These are phyloP conservation scores for Trametes cinnabarina DNA, from an alignment of 768 basidiomycete species.

Conservation along the genomic window DNA sequence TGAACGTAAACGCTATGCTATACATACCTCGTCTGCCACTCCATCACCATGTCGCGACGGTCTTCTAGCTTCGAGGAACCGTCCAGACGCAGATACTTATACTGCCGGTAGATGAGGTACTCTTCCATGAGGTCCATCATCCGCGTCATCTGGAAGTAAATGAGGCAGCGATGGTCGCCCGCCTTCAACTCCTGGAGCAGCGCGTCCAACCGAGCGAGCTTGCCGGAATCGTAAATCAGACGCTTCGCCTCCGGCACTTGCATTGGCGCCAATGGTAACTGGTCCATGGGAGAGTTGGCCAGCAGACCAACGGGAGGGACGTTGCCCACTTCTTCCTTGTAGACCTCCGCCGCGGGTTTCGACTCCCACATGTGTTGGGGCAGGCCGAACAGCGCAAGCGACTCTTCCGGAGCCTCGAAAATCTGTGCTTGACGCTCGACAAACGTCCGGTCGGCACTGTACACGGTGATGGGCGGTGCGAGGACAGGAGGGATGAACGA, in stretches of 20 bases:
- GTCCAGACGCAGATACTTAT: slow-evolving; percentile 91
- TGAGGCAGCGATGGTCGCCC: slow-evolving; percentile 87
- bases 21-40: slow-evolving; percentile 94
- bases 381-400: slow-evolving; percentile 81
- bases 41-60: slow-evolving; percentile 97
- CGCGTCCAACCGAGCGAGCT: slow-evolving; percentile 85
- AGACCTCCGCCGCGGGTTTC: slow-evolving; percentile 45
- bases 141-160: slow-evolving; percentile 99
- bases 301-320: slow-evolving; percentile 69
- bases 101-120: slow-evolving; percentile 94
- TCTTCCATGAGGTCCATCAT: slow-evolving; percentile 99
- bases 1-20: neutral
- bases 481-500: slow-evolving; percentile 86
- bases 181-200: slow-evolving; percentile 91
- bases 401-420: slow-evolving; percentile 69
- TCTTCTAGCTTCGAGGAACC: slow-evolving; percentile 95
- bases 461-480: slow-evolving; percentile 77
- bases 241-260: slow-evolving; percentile 93
- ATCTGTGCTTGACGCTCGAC: slow-evolving; percentile 62
- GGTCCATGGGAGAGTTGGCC: slow-evolving; percentile 59
- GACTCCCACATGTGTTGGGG: slow-evolving; percentile 65
- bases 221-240: slow-evolving; percentile 94
- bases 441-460: slow-evolving; percentile 77
- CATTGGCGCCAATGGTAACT: slow-evolving; percentile 81
- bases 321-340: slow-evolving; percentile 52